Evolutionary conservation across 2,329 filamentous ascomycete species (phyloP).

Genomic region (Eurotiales sp.): DNA sequence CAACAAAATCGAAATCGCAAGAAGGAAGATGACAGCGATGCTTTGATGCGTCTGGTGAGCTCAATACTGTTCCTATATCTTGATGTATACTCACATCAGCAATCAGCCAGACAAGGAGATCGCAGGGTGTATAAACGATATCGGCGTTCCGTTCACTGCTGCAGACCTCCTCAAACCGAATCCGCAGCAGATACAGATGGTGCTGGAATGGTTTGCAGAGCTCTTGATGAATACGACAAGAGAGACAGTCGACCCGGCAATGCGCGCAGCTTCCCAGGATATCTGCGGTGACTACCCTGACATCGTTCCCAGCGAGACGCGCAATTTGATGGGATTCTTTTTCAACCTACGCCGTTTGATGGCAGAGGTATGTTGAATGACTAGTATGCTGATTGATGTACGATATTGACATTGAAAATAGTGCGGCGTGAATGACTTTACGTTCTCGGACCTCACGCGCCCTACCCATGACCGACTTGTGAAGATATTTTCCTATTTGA

Average conservation of each 20-base stretch:
- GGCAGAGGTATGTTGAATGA: conserved; percentile 50
- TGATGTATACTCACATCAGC: conserved; percentile 14
- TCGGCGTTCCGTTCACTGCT: conserved; percentile 82
- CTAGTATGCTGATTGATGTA: not conserved
- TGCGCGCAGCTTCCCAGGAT: conserved; percentile 87
- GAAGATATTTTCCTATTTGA: conserved; percentile 95
- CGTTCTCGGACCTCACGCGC: conserved; percentile 85
- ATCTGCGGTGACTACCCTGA: conserved; percentile 80
- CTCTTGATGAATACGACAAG: conserved; percentile 89
- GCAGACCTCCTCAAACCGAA: conserved; percentile 92
- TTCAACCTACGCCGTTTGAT: conserved; percentile 75
- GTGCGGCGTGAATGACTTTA: conserved; percentile 91
- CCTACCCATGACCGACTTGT: conserved; percentile 86
- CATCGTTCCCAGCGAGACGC: conserved; percentile 77
- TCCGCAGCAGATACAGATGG: conserved; percentile 89
- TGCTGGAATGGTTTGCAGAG: conserved; percentile 97
- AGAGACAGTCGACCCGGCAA: conserved; percentile 89
- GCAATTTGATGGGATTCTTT: conserved; percentile 95
- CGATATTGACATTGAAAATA: conserved; percentile 31
- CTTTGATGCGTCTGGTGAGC: conserved; percentile 54
- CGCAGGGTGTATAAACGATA: conserved; percentile 94
- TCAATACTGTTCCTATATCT: not conserved
- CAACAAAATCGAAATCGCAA: conserved; percentile 47
- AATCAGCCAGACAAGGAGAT: conserved; percentile 69
- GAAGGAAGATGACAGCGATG: conserved; percentile 56